Evolutionary conservation across 164 flowering plant species (phyloP).

Genomic region (Warburgia ugandensis): DNA sequence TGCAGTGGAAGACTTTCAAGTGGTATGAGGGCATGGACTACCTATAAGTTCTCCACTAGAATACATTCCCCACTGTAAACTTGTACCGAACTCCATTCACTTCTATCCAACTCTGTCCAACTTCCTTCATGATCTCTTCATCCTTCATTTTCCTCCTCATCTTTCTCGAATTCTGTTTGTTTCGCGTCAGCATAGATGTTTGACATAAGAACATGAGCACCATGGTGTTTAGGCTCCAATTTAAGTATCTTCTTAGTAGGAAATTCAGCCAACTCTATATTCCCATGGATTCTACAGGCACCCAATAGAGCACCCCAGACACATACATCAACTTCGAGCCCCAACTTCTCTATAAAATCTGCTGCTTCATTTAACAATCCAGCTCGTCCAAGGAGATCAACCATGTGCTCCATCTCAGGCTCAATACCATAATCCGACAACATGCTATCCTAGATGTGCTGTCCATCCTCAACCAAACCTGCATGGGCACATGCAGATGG

Average conservation of each 20-base stretch:
- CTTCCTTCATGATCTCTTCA: conserved; percentile 26
- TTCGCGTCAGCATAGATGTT: conserved; percentile 37
- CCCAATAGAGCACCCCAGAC: conserved; percentile 41
- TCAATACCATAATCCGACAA: conserved; percentile 7
- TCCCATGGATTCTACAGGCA: conserved; percentile 35
- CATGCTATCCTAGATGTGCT: conserved; percentile 10
- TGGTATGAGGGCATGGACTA: no score
- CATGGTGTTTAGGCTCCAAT: conserved; percentile 30
- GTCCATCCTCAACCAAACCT: conserved; percentile 12
- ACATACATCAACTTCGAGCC: conserved; percentile 25
- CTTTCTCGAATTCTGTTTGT: conserved; percentile 22
- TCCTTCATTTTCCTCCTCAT: conserved; percentile 29
- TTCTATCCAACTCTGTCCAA: no score
- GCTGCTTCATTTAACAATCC: conserved; percentile 11
- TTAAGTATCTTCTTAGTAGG: conserved; percentile 19
- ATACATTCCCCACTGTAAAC: no score
- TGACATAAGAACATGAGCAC: conserved; percentile 36
- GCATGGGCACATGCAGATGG: conserved; percentile 16
- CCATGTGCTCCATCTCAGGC: conserved; percentile 13
- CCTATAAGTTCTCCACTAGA: no score
- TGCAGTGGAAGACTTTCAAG: no score
- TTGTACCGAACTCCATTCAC: no score
- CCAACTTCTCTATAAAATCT: conserved; percentile 24
- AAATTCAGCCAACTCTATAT: conserved; percentile 32
- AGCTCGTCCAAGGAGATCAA: conserved; percentile 16